Conservation (phyloP, 2,329 filamentous ascomycete species). For the Scytalidium lignicola region DNA sequence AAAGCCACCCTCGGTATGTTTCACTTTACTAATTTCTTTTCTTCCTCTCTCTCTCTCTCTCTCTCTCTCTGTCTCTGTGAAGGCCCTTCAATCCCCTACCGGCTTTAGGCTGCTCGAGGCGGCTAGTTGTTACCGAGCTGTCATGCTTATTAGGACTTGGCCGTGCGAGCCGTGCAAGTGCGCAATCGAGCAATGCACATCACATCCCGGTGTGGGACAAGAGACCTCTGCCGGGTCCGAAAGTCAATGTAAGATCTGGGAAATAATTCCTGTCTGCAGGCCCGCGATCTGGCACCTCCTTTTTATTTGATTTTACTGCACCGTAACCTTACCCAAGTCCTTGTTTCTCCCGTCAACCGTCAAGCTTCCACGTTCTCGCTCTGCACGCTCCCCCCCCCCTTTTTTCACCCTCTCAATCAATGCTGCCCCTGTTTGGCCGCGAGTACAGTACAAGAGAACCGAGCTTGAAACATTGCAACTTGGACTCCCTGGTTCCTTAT, state of each 20-base stretch:
- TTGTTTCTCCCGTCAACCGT: no score
- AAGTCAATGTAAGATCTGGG: not conserved
- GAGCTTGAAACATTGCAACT: slow-evolving; percentile 2
- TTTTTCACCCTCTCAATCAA: no score
- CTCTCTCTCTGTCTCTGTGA: slow-evolving; percentile 2
- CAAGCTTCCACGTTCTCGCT: no score
- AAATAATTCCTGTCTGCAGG: not conserved
- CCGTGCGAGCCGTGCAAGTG: not conserved
- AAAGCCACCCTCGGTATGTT: not conserved
- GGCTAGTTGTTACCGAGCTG: slow-evolving; percentile 23
- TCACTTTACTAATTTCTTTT: not conserved
- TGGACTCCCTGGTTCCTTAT: slow-evolving; percentile 7
- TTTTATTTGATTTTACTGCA: no score
- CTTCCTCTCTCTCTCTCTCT: not conserved
- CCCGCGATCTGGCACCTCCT: not conserved
- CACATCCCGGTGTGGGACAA: slow-evolving; percentile 20
- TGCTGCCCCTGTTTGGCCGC: slow-evolving; percentile 1
- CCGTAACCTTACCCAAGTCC: no score
- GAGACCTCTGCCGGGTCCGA: slow-evolving; percentile 10
- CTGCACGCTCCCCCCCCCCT: not conserved
- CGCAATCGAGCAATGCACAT: slow-evolving; percentile 16
- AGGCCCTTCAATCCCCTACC: no score
- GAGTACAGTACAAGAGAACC: not conserved
- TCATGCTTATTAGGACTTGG: not conserved
- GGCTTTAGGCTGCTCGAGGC: slow-evolving; percentile 9